A percentile compares a stretch with the other conserved stretches of the same genome.
Conservation (phyloP, 2,329 filamentous ascomycete genomes). For the Colletotrichum higginsianum region DNA sequence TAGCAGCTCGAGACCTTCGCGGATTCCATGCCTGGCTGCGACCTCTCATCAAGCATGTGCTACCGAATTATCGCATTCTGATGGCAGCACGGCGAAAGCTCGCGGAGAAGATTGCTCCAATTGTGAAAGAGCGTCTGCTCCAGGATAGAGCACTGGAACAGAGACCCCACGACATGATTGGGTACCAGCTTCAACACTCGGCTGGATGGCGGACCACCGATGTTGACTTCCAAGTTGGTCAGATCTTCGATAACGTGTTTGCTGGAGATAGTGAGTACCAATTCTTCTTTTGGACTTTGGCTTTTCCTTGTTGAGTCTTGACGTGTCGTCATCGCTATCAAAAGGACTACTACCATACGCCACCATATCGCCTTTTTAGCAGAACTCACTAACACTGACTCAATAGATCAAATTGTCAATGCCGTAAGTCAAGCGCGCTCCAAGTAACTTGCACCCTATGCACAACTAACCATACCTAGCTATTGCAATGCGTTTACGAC, state of each 20-base stretch:
- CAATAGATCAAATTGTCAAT: constrained; percentile 23
- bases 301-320: too few relatives aligned
- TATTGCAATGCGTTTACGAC: constrained; percentile 25
- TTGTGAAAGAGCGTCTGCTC: neutral
- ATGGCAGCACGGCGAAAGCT: constrained; percentile 7
- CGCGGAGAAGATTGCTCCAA: neutral
- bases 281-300: too few relatives aligned
- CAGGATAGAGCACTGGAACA: neutral
- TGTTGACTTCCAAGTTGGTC: constrained; percentile 14
- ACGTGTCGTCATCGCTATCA: too few relatives aligned
- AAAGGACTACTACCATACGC: neutral
- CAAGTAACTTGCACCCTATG: too few relatives aligned
- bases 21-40: neutral
- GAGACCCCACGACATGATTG: constrained; percentile 14
- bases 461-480: neutral
- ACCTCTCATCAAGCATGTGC: neutral
- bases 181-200: constrained; percentile 13
- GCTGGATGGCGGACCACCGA: neutral
- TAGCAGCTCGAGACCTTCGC: constrained; percentile 26
- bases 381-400: too few relatives aligned
- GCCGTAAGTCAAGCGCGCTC: neutral
- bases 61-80: constrained; percentile 1
- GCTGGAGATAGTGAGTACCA: constrained; percentile 17
- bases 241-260: constrained; percentile 29
- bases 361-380: too few relatives aligned